Base-by-base conservation (phyloP, 2,329 filamentous ascomycete genomes). In the Claviceps monticola region DNA sequence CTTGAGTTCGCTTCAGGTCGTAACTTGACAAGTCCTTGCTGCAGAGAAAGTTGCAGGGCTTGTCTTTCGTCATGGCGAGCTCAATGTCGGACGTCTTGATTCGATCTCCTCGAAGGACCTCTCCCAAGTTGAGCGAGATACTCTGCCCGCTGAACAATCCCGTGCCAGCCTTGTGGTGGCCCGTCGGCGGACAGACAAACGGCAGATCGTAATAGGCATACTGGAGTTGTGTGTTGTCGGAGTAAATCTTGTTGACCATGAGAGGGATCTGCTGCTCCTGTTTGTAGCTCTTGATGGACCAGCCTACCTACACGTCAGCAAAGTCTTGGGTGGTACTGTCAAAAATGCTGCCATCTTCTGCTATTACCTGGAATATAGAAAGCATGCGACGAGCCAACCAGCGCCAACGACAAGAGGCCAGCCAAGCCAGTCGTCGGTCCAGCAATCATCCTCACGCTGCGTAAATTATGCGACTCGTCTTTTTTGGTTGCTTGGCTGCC, bases 191-290 rank as follows among this genome's bases (percentile, higher is more conserved):
- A 62, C 88, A 94, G 51, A 91, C 85, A 65, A 94, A 95, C 7
- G 88, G 88, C 1, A 94, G 80, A 60, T 93, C 86, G 65, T 84
- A 86, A 71, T 91, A 95, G 58, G 88, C 88, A 78, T 89, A 94
- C 66, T 94, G 88, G n/a, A 95, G 73, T 65, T 93, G 84, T 7
- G 86, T 93, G 61, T 86, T 83, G 68, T 94, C 88, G 51, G 88
- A 94, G 68, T 90, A 94, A 60, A 90, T 83, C 67, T 95, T 95
- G 72, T 95, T 95, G 57, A 93, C 86, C 52, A 91, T 81, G n/a
- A 95, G 74, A 1, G 88, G 88, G 41, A 95, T 84, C 11, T 80
- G 74, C 59, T 94, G 85, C 64, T 80, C 78, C 56, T 89, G 79
- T 57, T 75, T 76, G 65, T 94, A 94, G 62, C 80, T 88, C 63